A percentile compares a stretch with the other conserved stretches of the same genome.
Evolutionary conservation across 2,329 filamentous ascomycete species (phyloP).

Genomic region (Epicoccum nigrum): DNA sequence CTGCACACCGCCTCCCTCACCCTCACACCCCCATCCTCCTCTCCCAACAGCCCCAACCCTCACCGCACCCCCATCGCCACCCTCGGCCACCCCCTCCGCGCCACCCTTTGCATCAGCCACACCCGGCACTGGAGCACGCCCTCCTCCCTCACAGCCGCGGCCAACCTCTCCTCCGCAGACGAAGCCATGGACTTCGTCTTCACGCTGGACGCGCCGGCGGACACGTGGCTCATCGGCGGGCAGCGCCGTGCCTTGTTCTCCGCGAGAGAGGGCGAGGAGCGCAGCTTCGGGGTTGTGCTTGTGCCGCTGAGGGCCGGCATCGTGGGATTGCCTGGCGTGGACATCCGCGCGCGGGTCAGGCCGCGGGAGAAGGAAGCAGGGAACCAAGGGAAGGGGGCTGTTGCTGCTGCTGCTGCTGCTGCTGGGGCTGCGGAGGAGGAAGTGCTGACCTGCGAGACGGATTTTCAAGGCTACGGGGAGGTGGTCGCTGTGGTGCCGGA

Average conservation of each 20-base stretch:
- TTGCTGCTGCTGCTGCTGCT: neutral
- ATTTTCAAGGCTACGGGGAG: slow-evolving; percentile 79
- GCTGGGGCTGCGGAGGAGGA: slow-evolving; percentile 17
- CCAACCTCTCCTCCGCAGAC: slow-evolving; percentile 35
- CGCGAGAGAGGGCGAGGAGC: slow-evolving; percentile 54
- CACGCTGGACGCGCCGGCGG: slow-evolving; percentile 75
- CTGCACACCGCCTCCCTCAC: slow-evolving; percentile 78
- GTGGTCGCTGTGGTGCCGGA: slow-evolving; percentile 76
- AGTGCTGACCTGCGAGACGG: slow-evolving; percentile 71
- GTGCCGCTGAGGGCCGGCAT: slow-evolving; percentile 81
- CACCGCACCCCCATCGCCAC: slow-evolving; percentile 53
- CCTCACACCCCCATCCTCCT: neutral
- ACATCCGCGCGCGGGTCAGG: slow-evolving; percentile 69
- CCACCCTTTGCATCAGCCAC: slow-evolving; percentile 64
- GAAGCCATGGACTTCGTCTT: slow-evolving; percentile 77
- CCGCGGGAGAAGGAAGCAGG: slow-evolving; percentile 35
- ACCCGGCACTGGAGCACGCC: slow-evolving; percentile 60
- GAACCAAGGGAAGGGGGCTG: slow-evolving; percentile 15
- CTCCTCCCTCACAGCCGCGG: slow-evolving; percentile 28
- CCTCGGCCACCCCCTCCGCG: slow-evolving; percentile 69
- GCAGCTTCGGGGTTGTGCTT: slow-evolving; percentile 71
- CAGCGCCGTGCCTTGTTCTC: slow-evolving; percentile 79
- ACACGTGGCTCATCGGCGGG: slow-evolving; percentile 85
- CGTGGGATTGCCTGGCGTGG: slow-evolving; percentile 77
- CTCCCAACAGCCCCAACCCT: slow-evolving; percentile 50